Conservation (phyloP, 2,329 filamentous ascomycete genomes). For the Aspergillus ochraceoroseus region DNA sequence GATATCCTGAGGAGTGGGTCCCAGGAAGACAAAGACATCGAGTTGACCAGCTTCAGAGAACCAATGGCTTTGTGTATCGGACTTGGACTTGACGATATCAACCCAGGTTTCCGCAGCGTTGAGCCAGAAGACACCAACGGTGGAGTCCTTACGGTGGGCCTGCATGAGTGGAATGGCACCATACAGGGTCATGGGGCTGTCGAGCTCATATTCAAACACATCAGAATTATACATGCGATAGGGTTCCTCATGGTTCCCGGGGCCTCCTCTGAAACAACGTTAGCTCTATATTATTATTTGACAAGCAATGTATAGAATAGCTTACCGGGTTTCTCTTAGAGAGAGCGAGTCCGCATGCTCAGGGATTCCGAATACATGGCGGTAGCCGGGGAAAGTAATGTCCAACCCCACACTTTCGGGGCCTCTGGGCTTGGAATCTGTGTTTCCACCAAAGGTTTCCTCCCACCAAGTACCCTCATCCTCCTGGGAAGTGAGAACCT, state of each 20-base stretch:
- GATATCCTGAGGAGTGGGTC: constrained; percentile 77
- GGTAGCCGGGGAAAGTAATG: constrained; percentile 85
- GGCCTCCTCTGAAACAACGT: constrained; percentile 57
- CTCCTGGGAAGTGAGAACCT: constrained; percentile 37
- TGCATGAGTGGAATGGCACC: constrained; percentile 98
- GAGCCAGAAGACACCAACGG: constrained; percentile 94
- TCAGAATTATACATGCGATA: constrained; percentile 95
- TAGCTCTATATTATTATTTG: constrained; percentile 13
- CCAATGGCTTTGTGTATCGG: constrained; percentile 88
- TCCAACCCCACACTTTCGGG: constrained; percentile 89
- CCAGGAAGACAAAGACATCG: constrained; percentile 91
- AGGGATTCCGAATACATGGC: constrained; percentile 89
- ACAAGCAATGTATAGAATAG: not conserved
- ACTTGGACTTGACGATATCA: constrained; percentile 80
- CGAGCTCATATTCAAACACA: constrained; percentile 94
- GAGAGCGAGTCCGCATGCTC: constrained; percentile 87
- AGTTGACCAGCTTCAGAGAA: constrained; percentile 86
- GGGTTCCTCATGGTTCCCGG: constrained; percentile 78
- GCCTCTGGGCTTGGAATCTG: constrained; percentile 88
- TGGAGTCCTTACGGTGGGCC: constrained; percentile 87
- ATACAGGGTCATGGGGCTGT: constrained; percentile 97
- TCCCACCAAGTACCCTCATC: constrained; percentile 95
- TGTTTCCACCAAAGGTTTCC: constrained; percentile 90
- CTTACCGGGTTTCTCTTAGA: constrained; percentile 73
- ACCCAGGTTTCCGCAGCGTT: constrained; percentile 97